Base-by-base conservation (phyloP, 2,329 filamentous ascomycete genomes). In the Graphium sp. region DNA sequence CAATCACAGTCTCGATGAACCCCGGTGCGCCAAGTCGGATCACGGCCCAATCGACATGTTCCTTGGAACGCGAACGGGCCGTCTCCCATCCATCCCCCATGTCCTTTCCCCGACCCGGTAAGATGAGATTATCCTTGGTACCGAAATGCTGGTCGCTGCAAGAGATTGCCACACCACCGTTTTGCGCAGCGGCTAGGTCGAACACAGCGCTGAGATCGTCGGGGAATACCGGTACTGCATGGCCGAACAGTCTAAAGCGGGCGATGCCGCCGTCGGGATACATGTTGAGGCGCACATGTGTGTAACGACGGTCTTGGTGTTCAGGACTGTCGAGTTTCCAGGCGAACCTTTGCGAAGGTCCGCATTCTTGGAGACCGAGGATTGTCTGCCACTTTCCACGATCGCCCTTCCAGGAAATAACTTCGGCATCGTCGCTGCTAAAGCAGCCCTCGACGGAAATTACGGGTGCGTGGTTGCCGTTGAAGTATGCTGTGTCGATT, bases 31-130 rank as follows among this genome's bases (percentile, higher is more conserved):
- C 81, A 13, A 89, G 65, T 26, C 69, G 66, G 37, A 89, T 67
- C 39, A 87, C 71, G n/a, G 73, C 62, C 80, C 82, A 89, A 50
- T 89, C 81, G 13, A 79, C 55, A 49, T 89, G 81, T 24, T 60
- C 70, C 48, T 69, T 72, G 28, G 62, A 71, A 28, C 82, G 59
- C 20, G 77, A 82, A 30, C 81, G 65, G 38, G 75, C 71, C 32
- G 81, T 89, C 54, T 89, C 81, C 81, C 82, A 89, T 6, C 81
- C 82, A 47, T 87, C 81, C 28, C 80, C 77, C 81, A 89, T 89
- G 52, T 89, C 78, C 47, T 75, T 73, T 23, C 80, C 80, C 16
- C 80, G 63, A 3, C 78, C 79, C 0, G 80, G 80, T 4, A 85
- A 58, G n/a, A 85, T 62, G 19, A 87, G 56, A 51, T 87, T 85